Conservation (phyloP, 148 eudicot genomes). For the Chenopodium formosanum region DNA sequence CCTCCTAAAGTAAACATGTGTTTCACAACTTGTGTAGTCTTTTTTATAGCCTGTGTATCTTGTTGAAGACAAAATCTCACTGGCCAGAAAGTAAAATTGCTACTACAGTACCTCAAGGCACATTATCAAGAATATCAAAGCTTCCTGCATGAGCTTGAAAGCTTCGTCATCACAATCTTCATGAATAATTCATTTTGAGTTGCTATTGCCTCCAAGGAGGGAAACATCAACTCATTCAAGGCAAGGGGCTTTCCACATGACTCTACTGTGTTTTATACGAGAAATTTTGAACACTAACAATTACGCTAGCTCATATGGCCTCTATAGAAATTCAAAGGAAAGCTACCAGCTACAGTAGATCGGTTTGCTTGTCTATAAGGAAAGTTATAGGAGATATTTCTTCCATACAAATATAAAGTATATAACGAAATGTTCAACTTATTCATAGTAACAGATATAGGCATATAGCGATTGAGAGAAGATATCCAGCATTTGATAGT, state of each 20-base stretch:
- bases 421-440: too few relatives aligned
- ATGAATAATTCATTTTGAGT: neutral
- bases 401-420: too few relatives aligned
- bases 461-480: too few relatives aligned
- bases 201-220: neutral
- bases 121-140: neutral
- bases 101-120: neutral
- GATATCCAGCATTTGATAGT: too few relatives aligned
- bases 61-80: neutral
- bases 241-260: neutral
- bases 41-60: neutral
- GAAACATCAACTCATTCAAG: neutral
- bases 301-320: too few relatives aligned
- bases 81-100: neutral
- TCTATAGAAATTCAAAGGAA: neutral
- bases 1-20: neutral
- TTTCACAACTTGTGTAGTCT: neutral
- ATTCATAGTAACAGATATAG: too few relatives aligned
- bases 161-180: neutral
- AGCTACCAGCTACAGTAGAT: neutral
- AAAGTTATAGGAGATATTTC: too few relatives aligned
- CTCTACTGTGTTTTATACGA: neutral
- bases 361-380: neutral
- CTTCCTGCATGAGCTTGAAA: neutral
- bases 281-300: too few relatives aligned